Base-by-base conservation (phyloP, 495 filamentous ascomycete species). In the Bombardia bombarda region DNA sequence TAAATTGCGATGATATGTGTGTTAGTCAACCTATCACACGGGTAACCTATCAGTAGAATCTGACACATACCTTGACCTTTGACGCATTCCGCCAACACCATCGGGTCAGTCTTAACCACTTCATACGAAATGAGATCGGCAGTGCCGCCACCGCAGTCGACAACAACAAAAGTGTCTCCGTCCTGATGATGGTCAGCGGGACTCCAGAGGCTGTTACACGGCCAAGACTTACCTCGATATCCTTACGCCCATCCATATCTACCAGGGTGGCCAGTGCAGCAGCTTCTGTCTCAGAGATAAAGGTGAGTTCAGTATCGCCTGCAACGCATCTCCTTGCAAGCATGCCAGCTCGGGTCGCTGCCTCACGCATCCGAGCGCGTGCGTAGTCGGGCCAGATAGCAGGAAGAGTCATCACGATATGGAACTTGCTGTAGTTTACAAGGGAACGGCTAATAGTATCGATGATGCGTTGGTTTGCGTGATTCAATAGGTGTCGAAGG, bases 371-470 rank as follows among this genome's bases (percentile, higher is more conserved):
- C 1, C 44, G 23, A 1, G 10, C 23, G 0, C 43, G 22, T 1
- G 56, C 51, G 17, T 56, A 55, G 7, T 48, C 41, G 0, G 51
- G 49, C 56, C 58, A 62, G 10, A 62, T 62, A 3, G 58, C 53
- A 13, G 56, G 58, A 0, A 59, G 32, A 0, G 58, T 62, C 19
- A 57, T 39, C 5, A 62, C 42, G 12, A 62, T 32, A 16, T 55
- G 50, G 26, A 59, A 55, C 36, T 31, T 42, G 16, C 45, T 43
- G 7, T 37, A 26, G 24, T 26, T 35, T 0, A 56, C 43, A 3
- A 49, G 8, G 3, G 22, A 18, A 3, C 18, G 8, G 13, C 53
- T 43, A 12, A 58, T 40, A 0, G 46, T 40, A 12, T 48, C 38
- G 20, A 30, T 58, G 47, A 3, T 42, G 24, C 24, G 24, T 10